Percentiles rank a stretch among this genome's conserved stretches.
Evolutionary conservation across 306 rosid species (phyloP).

Genomic region (Cercis canadensis): DNA sequence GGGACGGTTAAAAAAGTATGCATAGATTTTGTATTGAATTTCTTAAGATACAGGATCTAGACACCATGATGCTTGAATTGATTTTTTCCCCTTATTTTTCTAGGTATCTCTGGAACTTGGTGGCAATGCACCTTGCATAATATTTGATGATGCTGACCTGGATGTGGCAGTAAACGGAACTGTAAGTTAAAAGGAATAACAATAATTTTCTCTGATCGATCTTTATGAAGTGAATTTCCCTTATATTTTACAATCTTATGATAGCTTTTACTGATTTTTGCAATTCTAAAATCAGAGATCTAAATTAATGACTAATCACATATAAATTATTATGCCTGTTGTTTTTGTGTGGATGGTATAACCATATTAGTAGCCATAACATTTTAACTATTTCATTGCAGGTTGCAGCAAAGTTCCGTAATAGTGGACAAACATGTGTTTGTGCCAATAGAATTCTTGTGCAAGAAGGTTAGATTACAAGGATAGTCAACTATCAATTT

Average conservation of each 20-base stretch:
- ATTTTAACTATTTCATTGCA: slow-evolving; percentile 45
- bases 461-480: slow-evolving; percentile 79
- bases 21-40: slow-evolving; percentile 19
- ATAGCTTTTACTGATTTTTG: neutral
- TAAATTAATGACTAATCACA: too few relatives aligned
- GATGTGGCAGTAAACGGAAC: slow-evolving; percentile 95
- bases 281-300: too few relatives aligned
- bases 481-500: slow-evolving; percentile 3
- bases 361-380: slow-evolving; percentile 18
- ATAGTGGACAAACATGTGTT: slow-evolving; percentile 96
- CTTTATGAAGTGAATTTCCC: neutral
- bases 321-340: too few relatives aligned
- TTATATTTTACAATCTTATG: neutral
- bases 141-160: slow-evolving; percentile 96
- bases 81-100: slow-evolving; percentile 26
- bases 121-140: slow-evolving; percentile 96
- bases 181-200: slow-evolving; percentile 61
- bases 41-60: slow-evolving; percentile 36
- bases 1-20: slow-evolving; percentile 89
- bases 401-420: slow-evolving; percentile 95
- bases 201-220: too few relatives aligned
- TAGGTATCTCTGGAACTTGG: slow-evolving; percentile 98
- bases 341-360: too few relatives aligned
- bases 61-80: slow-evolving; percentile 20
- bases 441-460: slow-evolving; percentile 95